Evolutionary conservation across 768 basidiomycete genomes (phyloP).

Genomic region (Tylopilus sp.): DNA sequence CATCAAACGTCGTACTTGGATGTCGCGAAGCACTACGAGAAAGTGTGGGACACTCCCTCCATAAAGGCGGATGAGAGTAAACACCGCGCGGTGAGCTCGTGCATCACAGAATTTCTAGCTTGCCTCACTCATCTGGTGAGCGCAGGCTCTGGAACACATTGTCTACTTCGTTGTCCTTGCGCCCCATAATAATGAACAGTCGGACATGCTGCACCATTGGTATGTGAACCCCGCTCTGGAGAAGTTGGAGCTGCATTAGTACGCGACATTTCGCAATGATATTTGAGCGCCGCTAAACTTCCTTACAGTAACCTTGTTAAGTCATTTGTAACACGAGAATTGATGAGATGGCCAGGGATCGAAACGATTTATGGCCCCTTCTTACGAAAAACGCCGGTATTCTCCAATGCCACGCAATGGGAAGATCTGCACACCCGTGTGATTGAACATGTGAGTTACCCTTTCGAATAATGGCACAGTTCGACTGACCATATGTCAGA

Average conservation of each 20-base stretch:
- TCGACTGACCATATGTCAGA: constrained; percentile 46
- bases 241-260: constrained; percentile 87
- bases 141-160: constrained; percentile 88
- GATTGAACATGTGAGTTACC: constrained; percentile 83
- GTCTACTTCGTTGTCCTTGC: constrained; percentile 93
- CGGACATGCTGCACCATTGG: constrained; percentile 91
- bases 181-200: constrained; percentile 95
- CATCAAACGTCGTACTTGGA: constrained; percentile 85
- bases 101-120: background rate
- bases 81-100: constrained; percentile 55
- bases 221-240: constrained; percentile 72
- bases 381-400: constrained; percentile 77
- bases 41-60: constrained; percentile 95
- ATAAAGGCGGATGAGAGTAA: constrained; percentile 83
- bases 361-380: constrained; percentile 83
- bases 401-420: constrained; percentile 78
- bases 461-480: background rate
- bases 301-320: constrained; percentile 80
- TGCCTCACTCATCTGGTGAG: constrained; percentile 3
- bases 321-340: constrained; percentile 87
- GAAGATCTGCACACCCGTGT: constrained; percentile 94
- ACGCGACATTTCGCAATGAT: constrained; percentile 19
- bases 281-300: constrained; percentile 5
- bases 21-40: constrained; percentile 92
- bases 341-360: constrained; percentile 97